These are phyloP conservation scores for Metarhizium album DNA, from an alignment of 2,329 filamentous ascomycete species.

Conservation along the genomic window DNA sequence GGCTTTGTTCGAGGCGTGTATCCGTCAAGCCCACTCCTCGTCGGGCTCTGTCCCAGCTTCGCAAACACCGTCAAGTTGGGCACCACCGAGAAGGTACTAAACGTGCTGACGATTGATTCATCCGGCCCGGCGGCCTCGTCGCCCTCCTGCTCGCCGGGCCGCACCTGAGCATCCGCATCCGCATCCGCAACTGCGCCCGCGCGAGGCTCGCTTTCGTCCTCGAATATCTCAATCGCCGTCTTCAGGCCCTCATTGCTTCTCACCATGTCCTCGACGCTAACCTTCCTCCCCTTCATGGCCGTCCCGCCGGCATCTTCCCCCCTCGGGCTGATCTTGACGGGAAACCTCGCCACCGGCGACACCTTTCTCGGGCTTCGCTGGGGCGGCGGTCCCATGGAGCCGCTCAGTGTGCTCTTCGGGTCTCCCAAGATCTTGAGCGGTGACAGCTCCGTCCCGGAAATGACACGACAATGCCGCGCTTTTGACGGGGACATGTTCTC, in stretches of 20 bases:
- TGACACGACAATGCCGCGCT: slow-evolving; percentile 41
- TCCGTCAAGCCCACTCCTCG: slow-evolving; percentile 35
- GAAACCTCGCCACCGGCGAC: slow-evolving; percentile 48
- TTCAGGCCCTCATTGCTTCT: slow-evolving; percentile 44
- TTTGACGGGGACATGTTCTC: slow-evolving; percentile 39
- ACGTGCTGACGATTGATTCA: slow-evolving; percentile 67
- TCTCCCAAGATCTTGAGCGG: slow-evolving; percentile 44
- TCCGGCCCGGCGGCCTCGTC: slow-evolving; percentile 45
- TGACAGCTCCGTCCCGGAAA: slow-evolving; percentile 46
- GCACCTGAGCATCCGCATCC: slow-evolving; percentile 14
- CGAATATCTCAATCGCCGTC: slow-evolving; percentile 51
- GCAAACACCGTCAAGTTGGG: slow-evolving; percentile 80
- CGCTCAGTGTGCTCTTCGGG: slow-evolving; percentile 15
- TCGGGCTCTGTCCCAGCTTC: slow-evolving; percentile 56
- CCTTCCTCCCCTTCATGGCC: slow-evolving; percentile 24
- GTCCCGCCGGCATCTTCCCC: slow-evolving; percentile 8
- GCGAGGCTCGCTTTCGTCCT: slow-evolving; percentile 34
- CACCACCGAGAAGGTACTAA: slow-evolving; percentile 83
- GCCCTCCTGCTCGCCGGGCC: slow-evolving; percentile 19
- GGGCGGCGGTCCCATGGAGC: slow-evolving; percentile 11
- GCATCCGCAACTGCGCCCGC: slow-evolving; percentile 19
- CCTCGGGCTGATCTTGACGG: slow-evolving; percentile 41
- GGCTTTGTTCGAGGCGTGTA: slow-evolving; percentile 27
- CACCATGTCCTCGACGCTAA: slow-evolving; percentile 43
- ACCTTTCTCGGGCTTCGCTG: slow-evolving; percentile 35